Conservation (phyloP, 331 rosid genomes). For the Erythrophleum ivorense region DNA sequence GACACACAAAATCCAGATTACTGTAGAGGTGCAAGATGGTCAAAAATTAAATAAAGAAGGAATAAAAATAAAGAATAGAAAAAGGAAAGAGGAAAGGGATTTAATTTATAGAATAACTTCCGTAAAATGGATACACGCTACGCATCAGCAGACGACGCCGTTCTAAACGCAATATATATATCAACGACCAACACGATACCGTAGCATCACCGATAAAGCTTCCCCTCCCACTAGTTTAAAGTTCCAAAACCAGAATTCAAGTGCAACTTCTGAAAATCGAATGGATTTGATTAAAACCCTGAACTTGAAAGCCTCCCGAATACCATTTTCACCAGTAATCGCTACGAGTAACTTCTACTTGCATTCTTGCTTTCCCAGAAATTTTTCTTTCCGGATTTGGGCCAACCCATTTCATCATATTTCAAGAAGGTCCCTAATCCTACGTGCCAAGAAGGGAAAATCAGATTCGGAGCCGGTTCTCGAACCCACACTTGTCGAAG, state of each 20-base stretch:
- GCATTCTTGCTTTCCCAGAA: conserved; percentile 34
- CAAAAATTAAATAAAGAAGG: no score
- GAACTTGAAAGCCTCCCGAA: conserved; percentile 37
- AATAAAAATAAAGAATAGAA: no score
- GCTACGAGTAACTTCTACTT: conserved; percentile 20
- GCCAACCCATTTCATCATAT: conserved; percentile 37
- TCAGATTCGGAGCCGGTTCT: conserved; percentile 65
- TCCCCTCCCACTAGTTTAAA: neutral
- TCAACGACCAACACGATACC: neutral
- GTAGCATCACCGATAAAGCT: neutral
- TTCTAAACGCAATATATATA: neutral
- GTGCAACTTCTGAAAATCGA: neutral
- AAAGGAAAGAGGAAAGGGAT: no score
- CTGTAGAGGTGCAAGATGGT: no score
- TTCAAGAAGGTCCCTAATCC: conserved; percentile 34
- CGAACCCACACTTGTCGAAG: conserved; percentile 59
- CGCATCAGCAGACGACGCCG: neutral
- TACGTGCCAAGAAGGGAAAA: conserved; percentile 51
- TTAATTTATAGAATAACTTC: no score
- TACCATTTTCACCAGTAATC: conserved; percentile 36
- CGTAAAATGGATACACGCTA: no score
- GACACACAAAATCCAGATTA: no score
- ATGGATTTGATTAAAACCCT: conserved; percentile 52
- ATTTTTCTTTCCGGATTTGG: conserved; percentile 31
- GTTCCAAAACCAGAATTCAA: neutral